Conservation (phyloP, 2,329 filamentous ascomycete species). For the Chaetomiaceae sp. region DNA sequence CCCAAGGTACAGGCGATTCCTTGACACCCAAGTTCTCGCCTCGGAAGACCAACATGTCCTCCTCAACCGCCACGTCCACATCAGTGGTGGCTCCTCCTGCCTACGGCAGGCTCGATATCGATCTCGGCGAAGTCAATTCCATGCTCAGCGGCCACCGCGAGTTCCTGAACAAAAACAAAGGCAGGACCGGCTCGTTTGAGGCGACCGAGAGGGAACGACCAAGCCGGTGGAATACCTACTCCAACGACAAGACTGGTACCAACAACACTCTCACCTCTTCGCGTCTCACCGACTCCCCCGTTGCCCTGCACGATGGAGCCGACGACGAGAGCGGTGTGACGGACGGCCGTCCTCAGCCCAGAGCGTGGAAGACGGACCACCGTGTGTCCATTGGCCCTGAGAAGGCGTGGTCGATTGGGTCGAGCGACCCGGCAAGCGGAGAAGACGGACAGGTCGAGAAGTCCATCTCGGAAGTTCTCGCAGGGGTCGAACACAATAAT, state of each 20-base stretch:
- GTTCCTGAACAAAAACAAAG: constrained; percentile 30
- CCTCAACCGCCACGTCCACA: constrained; percentile 23
- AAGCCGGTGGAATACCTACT: constrained; percentile 10
- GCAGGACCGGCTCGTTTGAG: constrained; percentile 40
- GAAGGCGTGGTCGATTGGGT: constrained; percentile 61
- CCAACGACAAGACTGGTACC: constrained; percentile 8
- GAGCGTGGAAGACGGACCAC: constrained; percentile 40
- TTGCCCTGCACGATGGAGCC: constrained; percentile 5
- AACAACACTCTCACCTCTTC: constrained; percentile 9
- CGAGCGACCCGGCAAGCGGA: constrained; percentile 44
- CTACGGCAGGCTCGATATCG: constrained; percentile 31
- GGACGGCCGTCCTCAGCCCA: constrained; percentile 32
- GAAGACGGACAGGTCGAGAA: constrained; percentile 58
- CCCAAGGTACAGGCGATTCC: constrained; percentile 35
- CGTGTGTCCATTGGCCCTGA: constrained; percentile 45
- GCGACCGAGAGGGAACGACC: constrained; percentile 37
- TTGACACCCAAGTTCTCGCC: constrained; percentile 36
- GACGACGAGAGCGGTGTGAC: constrained; percentile 17
- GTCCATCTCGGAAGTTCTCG: constrained; percentile 58
- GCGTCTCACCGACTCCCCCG: constrained; percentile 17
- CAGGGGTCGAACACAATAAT: constrained; percentile 57
- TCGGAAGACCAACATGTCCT: constrained; percentile 27
- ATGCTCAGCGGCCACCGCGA: constrained; percentile 35
- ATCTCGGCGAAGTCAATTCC: constrained; percentile 33
- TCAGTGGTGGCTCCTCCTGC: constrained; percentile 18